phyloP scores from a whole-genome alignment of 2,329 filamentous ascomycete species.

The Talaromyces amestolkiae region DNA sequence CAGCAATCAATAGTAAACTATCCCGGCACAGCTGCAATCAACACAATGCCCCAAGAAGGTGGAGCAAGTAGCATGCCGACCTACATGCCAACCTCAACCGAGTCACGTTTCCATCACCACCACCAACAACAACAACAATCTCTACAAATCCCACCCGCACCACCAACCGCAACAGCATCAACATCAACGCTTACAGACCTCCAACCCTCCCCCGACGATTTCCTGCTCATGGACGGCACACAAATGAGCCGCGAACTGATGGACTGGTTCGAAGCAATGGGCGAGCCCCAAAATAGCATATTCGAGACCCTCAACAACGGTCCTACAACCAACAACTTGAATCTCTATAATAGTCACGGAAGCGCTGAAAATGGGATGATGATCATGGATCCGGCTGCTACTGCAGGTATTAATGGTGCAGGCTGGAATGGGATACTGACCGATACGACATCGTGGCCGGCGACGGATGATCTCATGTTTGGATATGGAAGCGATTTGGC shows the following conservation, averaged over 20 bases:
- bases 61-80: not conserved
- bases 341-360: not conserved
- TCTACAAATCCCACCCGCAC: constrained; percentile 21
- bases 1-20: not conserved
- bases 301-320: not conserved
- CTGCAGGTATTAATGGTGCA: not conserved
- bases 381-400: not conserved
- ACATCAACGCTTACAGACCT: constrained; percentile 21
- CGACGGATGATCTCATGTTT: constrained; percentile 36
- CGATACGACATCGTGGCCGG: constrained; percentile 29
- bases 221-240: constrained; percentile 52
- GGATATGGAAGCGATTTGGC: constrained; percentile 58
- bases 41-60: not conserved
- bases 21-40: too few species aligned
- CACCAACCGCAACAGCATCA: constrained; percentile 31
- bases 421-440: constrained; percentile 28
- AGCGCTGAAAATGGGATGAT: not conserved
- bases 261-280: constrained; percentile 61
- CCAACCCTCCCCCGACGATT: constrained; percentile 39
- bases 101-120: not conserved
- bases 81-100: constrained; percentile 34
- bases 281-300: constrained; percentile 40
- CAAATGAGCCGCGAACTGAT: constrained; percentile 60
- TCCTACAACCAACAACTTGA: not conserved
- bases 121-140: constrained; percentile 43